Evolutionary conservation across 768 basidiomycete genomes (phyloP).

Genomic region (Termitomyces heimii): DNA sequence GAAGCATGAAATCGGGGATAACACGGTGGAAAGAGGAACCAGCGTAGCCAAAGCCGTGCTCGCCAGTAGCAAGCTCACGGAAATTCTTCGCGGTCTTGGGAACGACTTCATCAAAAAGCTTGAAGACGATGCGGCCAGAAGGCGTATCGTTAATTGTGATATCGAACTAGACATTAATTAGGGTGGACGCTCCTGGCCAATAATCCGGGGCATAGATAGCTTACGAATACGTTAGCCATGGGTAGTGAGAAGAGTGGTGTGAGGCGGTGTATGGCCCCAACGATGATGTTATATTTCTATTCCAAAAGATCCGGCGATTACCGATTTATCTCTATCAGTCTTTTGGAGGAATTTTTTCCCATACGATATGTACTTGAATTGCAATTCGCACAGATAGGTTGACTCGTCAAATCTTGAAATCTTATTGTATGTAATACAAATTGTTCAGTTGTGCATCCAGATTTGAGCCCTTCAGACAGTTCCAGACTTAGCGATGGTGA

Average conservation of each 20-base stretch:
- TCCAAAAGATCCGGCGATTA: conserved; percentile 12
- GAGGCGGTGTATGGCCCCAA: conserved; percentile 6
- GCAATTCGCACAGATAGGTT: neutral
- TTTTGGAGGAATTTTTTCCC: neutral
- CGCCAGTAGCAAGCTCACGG: conserved; percentile 79
- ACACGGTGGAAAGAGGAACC: conserved; percentile 74
- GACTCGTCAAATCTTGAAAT: neutral
- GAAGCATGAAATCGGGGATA: conserved; percentile 82
- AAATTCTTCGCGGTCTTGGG: conserved; percentile 80
- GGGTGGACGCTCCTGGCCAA: neutral
- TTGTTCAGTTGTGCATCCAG: neutral
- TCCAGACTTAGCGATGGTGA: conserved; percentile 57
- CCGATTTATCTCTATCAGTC: conserved; percentile 1
- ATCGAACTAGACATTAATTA: conserved; percentile 48
- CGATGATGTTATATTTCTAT: conserved; percentile 12
- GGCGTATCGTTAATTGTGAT: conserved; percentile 38
- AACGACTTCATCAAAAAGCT: conserved; percentile 75
- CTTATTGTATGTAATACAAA: neutral
- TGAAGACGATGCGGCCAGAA: conserved; percentile 68
- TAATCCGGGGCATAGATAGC: conserved; percentile 9
- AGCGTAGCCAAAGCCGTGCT: conserved; percentile 68
- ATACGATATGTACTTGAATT: neutral
- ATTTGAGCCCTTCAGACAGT: conserved; percentile 22
- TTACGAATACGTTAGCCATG: conserved; percentile 35
- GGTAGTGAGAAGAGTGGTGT: conserved; percentile 10